These are phyloP conservation scores for Gliomastix tumulicola DNA, from an alignment of 2,329 filamentous ascomycete species.

Conservation along the genomic window DNA sequence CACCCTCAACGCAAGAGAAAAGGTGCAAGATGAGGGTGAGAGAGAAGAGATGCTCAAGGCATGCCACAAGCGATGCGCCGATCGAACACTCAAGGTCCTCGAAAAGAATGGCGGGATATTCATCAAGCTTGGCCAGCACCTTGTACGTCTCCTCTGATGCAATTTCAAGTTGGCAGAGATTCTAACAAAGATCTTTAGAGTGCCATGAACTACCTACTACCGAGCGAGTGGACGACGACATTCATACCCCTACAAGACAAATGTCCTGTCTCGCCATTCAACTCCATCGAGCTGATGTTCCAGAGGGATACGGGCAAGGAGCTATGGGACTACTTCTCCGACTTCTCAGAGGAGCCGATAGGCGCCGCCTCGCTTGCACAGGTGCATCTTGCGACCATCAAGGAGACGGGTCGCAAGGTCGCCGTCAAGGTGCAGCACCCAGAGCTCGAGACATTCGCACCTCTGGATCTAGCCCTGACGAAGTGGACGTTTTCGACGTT, in stretches of 20 bases:
- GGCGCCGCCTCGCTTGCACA: constrained; percentile 92
- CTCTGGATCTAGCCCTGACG: constrained; percentile 79
- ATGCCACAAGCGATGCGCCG: constrained; percentile 89
- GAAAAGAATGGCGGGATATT: constrained; percentile 98
- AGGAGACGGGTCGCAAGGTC: constrained; percentile 75
- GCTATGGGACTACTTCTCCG: constrained; percentile 77
- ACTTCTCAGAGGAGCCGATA: constrained; percentile 74
- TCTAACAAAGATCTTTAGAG: constrained; percentile 45
- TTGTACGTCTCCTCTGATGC: constrained; percentile 52
- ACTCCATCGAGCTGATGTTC: constrained; percentile 85
- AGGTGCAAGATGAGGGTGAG: constrained; percentile 54
- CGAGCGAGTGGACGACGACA: constrained; percentile 86
- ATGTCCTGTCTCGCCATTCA: constrained; percentile 85
- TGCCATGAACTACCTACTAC: constrained; percentile 91
- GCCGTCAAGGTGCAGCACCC: constrained; percentile 98
- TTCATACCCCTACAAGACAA: constrained; percentile 95
- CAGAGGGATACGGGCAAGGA: constrained; percentile 71
- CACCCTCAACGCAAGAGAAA: constrained; percentile 66
- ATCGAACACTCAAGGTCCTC: constrained; percentile 76
- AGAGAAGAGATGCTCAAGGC: constrained; percentile 63
- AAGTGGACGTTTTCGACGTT: constrained; percentile 83
- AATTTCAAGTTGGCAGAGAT: too few relatives aligned
- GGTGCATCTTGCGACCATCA: constrained; percentile 81
- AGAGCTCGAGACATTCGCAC: constrained; percentile 79
- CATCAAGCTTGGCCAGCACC: constrained; percentile 93